These are phyloP conservation scores for Elaeis oleifera DNA, from an alignment of 202 grass and related monocot genomes.

Conservation along the genomic window DNA sequence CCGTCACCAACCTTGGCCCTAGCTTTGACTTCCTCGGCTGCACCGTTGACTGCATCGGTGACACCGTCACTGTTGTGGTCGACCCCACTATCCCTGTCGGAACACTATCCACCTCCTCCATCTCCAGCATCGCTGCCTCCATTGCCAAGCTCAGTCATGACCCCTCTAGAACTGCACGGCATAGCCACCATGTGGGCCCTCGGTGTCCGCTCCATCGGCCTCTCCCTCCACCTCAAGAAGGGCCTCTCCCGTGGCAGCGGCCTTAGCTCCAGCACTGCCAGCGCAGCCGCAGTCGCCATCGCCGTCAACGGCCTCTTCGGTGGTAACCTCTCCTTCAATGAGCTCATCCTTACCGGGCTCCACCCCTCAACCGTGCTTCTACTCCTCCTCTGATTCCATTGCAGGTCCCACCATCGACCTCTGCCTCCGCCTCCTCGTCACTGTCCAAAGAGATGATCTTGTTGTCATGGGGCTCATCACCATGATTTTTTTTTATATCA, in stretches of 20 bases:
- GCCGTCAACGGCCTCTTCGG: conserved; percentile 38
- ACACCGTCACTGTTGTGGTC: conserved; percentile 63
- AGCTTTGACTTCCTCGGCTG: conserved; percentile 84
- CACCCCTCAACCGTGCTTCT: conserved; percentile 28
- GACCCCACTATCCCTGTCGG: conserved; percentile 43
- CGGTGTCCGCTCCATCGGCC: conserved; percentile 38
- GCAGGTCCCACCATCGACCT: no score
- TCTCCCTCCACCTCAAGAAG: conserved; percentile 38
- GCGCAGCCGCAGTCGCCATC: conserved; percentile 59
- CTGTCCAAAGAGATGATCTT: no score
- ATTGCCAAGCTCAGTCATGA: conserved; percentile 50
- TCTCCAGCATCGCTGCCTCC: conserved; percentile 32
- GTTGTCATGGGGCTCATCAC: no score
- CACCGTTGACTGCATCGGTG: conserved; percentile 56
- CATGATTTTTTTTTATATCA: no score
- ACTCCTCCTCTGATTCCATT: no score
- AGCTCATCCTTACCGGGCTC: no score
- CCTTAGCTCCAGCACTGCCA: conserved; percentile 70
- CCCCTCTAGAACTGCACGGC: conserved; percentile 63
- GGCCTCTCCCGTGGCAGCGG: conserved; percentile 80
- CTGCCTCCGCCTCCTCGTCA: no score
- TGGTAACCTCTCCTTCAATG: no score
- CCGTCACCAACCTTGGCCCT: conserved; percentile 77
- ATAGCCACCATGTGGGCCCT: conserved; percentile 53
- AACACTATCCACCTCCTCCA: conserved; percentile 53